Evolutionary conservation across 306 rosid genomes (phyloP).

Genomic region (Casuarina glauca): DNA sequence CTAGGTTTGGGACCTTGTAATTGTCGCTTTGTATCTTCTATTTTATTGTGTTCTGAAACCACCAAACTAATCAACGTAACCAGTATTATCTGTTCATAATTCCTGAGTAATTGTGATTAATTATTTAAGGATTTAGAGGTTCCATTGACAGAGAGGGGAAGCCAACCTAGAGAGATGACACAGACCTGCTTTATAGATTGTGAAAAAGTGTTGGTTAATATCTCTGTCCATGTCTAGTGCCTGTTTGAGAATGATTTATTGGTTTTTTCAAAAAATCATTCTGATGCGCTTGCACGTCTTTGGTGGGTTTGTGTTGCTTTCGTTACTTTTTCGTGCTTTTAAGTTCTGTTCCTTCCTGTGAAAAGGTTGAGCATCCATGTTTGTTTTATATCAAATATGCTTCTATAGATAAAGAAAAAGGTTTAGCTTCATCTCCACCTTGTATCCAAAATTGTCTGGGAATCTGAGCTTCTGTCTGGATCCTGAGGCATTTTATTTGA

Average conservation of each 20-base stretch:
- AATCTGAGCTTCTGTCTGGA: not conserved
- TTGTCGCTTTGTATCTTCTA: not conserved
- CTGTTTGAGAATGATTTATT: not conserved
- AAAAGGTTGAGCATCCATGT: not conserved
- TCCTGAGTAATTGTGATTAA: not conserved
- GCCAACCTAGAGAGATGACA: no score
- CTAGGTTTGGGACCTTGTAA: not conserved
- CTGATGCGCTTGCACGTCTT: not conserved
- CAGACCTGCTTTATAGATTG: not conserved
- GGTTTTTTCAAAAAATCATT: not conserved
- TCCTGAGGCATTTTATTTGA: not conserved
- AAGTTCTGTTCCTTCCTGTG: not conserved
- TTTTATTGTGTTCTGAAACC: not conserved
- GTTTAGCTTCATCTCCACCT: not conserved
- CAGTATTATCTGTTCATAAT: not conserved
- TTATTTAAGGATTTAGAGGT: no score
- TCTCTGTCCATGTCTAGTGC: not conserved
- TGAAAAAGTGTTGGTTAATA: not conserved
- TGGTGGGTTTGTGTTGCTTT: not conserved
- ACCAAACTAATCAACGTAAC: not conserved
- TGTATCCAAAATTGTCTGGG: not conserved
- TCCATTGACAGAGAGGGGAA: no score
- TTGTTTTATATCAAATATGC: not conserved
- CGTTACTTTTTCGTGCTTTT: not conserved
- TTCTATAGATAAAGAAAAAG: constrained; percentile 1